Evolutionary conservation across 768 basidiomycete genomes (phyloP).

Genomic region (Amanita fuliginea): DNA sequence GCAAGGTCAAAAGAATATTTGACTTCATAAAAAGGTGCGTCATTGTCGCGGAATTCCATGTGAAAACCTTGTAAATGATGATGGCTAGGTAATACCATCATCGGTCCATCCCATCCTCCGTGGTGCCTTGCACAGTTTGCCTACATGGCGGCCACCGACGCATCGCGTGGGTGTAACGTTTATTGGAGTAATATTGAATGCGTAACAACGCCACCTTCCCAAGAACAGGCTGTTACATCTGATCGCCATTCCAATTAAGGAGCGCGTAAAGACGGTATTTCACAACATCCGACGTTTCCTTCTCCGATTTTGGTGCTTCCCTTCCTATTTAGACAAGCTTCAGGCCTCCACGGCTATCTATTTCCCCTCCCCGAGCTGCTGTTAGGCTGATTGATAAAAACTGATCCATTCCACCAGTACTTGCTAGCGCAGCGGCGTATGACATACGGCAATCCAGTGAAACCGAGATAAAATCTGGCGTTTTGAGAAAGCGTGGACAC

Average conservation of each 20-base stretch:
- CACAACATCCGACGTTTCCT: background rate
- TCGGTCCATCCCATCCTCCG: background rate
- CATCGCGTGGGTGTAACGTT: too few species aligned
- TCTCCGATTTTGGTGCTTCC: background rate
- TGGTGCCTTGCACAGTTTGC: background rate
- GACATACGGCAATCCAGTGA: background rate
- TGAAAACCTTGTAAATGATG: background rate
- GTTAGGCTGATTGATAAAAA: too few species aligned
- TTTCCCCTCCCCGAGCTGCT: slow-evolving; percentile 1
- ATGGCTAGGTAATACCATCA: background rate
- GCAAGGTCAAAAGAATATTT: too few species aligned
- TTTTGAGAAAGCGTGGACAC: background rate
- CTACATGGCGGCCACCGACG: background rate
- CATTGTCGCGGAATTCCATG: background rate
- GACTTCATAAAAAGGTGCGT: background rate
- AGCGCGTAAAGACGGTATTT: background rate
- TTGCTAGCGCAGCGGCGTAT: background rate
- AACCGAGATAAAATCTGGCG: background rate
- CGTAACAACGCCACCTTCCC: background rate
- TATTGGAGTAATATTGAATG: too few species aligned
- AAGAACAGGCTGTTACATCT: background rate
- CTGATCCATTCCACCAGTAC: background rate
- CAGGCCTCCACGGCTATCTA: slow-evolving; percentile 1
- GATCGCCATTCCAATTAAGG: background rate
- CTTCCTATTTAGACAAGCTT: slow-evolving; percentile 7